Base-by-base conservation (phyloP, 2,329 filamentous ascomycete genomes). In the Fusarium zealandicum region DNA sequence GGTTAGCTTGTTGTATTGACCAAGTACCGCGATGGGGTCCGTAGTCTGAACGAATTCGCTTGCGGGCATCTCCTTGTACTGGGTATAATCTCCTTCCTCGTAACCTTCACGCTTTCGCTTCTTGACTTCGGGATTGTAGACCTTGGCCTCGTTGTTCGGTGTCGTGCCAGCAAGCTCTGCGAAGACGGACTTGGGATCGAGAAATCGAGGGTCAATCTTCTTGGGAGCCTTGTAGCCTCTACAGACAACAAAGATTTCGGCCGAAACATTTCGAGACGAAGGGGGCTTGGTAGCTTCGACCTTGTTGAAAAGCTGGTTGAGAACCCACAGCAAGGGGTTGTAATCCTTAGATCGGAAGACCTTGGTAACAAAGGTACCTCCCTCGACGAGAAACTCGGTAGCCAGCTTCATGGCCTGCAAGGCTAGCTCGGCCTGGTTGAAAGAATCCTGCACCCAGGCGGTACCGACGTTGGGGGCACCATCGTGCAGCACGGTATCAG, bases 161-260 rank as follows among this genome's bases (percentile, higher is more conserved):
- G 88, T 89, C 2, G 90, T 86, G 51, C 90, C 90, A 27, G 89
- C 80, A n/a, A 97, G 79, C 73, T 99, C 95, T 27, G 93, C 93
- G 69, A 99, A 99, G 25, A 98, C 95, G 51, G 90, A 86, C 62
- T 86, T 86, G 6, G 95, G 86, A 69, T 99, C 95, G 45, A 99
- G 80, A 72, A 99, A 96, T 64, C 90, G 90, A 9, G 93, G 92
- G 69, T 99, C 95, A 54, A 99, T 85, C 60, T 87, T 84, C 77
- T 97, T 98, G 4, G 95, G 95, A 0, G 93, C 93, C 77, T 97
- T 98, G 81, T 87, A 99, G 16, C 93, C 95, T 63, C 89, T 86
- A 76, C 93, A 98, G 28, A 99, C 95, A 61, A 98, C 93, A 79
- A 99, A 99, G 33, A 98, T 98, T 80, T 99, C 95, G 63, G 95